Percentiles rank a stretch among this genome's conserved stretches.
phyloP scores from a whole-genome alignment of 805 yeast species.

The Cyberlindnera amylophila region DNA sequence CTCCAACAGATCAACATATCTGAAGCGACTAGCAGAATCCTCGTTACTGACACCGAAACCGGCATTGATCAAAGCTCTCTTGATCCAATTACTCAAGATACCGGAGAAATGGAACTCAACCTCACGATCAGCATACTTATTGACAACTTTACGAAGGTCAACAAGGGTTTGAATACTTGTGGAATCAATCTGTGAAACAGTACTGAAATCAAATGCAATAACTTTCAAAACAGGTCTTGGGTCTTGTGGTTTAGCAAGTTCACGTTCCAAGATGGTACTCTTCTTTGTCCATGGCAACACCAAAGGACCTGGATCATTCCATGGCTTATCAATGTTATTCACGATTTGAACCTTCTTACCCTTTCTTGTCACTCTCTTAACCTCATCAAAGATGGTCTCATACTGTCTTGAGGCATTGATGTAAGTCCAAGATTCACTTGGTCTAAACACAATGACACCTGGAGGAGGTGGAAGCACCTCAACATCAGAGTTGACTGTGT shows the following conservation, averaged over 20 bases:
- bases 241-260: conserved; percentile 32
- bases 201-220: conserved; percentile 76
- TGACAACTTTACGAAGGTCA: conserved; percentile 70
- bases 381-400: conserved; percentile 65
- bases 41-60: conserved; percentile 73
- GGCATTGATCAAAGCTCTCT: conserved; percentile 66
- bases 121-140: conserved; percentile 71
- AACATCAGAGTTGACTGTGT: conserved; percentile 51
- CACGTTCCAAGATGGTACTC: conserved; percentile 19
- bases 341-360: conserved; percentile 42
- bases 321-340: conserved; percentile 58
- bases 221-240: conserved; percentile 65
- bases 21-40: conserved; percentile 31
- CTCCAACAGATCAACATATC: conserved; percentile 23
- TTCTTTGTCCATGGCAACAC: conserved; percentile 24
- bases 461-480: conserved; percentile 77
- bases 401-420: conserved; percentile 74
- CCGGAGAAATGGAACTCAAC: conserved; percentile 91
- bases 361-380: conserved; percentile 55
- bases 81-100: conserved; percentile 80
- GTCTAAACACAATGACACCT: conserved; percentile 83
- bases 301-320: conserved; percentile 85
- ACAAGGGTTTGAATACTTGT: conserved; percentile 76
- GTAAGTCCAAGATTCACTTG: conserved; percentile 77
- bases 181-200: conserved; percentile 71